Base-by-base conservation (phyloP, 2,329 filamentous ascomycete species). In the Fusarium metavorans region DNA sequence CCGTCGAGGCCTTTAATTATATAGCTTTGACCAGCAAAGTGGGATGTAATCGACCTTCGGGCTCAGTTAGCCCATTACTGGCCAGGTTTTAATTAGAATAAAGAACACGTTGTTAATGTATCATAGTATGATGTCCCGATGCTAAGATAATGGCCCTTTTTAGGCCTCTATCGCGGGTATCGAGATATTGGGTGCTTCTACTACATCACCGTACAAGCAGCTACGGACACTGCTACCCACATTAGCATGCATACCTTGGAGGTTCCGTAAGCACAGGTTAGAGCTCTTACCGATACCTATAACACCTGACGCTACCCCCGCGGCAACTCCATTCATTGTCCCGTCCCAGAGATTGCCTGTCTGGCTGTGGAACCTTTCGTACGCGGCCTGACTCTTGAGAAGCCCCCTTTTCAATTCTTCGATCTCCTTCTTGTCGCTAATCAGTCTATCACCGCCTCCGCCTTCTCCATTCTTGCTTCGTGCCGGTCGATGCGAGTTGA, bases 261-360 rank as follows among this genome's bases (percentile, higher is more conserved):
- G 5, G 5, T 20, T 41, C 39, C 2, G 5, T 13, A 41, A 41
- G 39, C n/a, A 41, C 39, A 41, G 5, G 39, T 20, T 41, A 10
- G n/a, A 20, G 9, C 39, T 41, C 66, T 68, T 66, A 65, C 66
- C 20, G 13, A 30, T 37, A 34, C 27, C 66, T 8, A 66, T 39
- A 5, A 62, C 14, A 32, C 66, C 66, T n/a, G 66, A 61, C 16
- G 62, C 34, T 14, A 50, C 6, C 9, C 66, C 62, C 5, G 56
- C 61, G 4, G 66, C 56, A 61, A 68, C 32, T 16, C 66, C 66
- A 23, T 66, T 62, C 48, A 66, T 32, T 13, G 57, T 56, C 2
- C 57, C 67, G 50, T 69, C 30, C 48, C 50, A 41, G 30, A 65
- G 13, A 23, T 50, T 62, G n/a, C 23, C 23, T 9, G 13, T 62